phyloP scores from a whole-genome alignment of 2,329 filamentous ascomycete species.

The Aspergillus aculeatinus region DNA sequence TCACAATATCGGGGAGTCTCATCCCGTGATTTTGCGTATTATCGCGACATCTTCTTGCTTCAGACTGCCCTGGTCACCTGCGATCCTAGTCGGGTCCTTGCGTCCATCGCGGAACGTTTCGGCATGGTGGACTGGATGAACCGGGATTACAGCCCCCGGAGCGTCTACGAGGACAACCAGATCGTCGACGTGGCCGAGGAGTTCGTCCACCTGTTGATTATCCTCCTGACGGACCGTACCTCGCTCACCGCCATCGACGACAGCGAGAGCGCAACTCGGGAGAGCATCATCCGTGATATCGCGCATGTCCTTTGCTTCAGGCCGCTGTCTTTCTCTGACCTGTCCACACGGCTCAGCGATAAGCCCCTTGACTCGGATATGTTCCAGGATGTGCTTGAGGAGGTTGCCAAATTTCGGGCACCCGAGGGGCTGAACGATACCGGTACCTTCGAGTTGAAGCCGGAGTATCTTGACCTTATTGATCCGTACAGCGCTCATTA shows the following conservation, averaged over 20 bases:
- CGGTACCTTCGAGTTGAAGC: slow-evolving; percentile 89
- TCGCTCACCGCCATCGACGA: slow-evolving; percentile 56
- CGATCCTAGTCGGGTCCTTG: slow-evolving; percentile 77
- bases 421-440: slow-evolving; percentile 91
- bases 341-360: slow-evolving; percentile 81
- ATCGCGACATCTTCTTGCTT: slow-evolving; percentile 89
- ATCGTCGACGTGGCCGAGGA: slow-evolving; percentile 93
- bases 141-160: slow-evolving; percentile 71
- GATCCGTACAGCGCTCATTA: slow-evolving; percentile 97
- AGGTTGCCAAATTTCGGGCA: slow-evolving; percentile 84
- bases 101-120: slow-evolving; percentile 87
- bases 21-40: slow-evolving; percentile 88
- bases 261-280: slow-evolving; percentile 54
- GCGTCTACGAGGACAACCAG: slow-evolving; percentile 80
- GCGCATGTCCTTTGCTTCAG: slow-evolving; percentile 95
- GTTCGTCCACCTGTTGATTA: slow-evolving; percentile 88
- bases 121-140: slow-evolving; percentile 85
- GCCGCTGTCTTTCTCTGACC: slow-evolving; percentile 89
- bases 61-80: slow-evolving; percentile 89
- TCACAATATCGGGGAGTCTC: slow-evolving; percentile 87
- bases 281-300: slow-evolving; percentile 82
- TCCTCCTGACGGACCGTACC: slow-evolving; percentile 84
- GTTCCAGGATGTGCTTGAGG: slow-evolving; percentile 78
- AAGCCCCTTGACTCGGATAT: slow-evolving; percentile 85
- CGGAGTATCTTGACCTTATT: slow-evolving; percentile 79